Evolutionary conservation across 495 filamentous ascomycete genomes (phyloP), one percentile per base, ranked within the genome.

Genomic region (Penicillium alfredii): DNA sequence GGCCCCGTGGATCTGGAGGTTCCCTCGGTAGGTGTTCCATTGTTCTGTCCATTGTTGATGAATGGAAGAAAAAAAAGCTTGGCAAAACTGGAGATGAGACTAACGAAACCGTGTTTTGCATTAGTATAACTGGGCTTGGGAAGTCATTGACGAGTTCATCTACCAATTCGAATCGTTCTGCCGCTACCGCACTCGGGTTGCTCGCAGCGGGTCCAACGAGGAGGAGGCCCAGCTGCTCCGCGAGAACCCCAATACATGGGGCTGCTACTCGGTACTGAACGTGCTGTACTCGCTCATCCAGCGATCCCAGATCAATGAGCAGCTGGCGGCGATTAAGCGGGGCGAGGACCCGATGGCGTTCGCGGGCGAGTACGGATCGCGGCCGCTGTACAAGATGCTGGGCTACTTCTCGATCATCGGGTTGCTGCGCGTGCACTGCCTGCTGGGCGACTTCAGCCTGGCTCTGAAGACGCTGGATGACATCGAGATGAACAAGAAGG

Each of bases 161-260:
- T 98, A 98, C 74, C 92, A 98, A 64, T 98, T 98, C 74, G 96
- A 98, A 72, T 93, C 87, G 23, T 98, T 97, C 73, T 97, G 88
- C 63, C 82, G 86, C 35, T 94, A 96, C 75, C 82, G 92, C 49
- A 86, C 92, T 49, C 80, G 87, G 22, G 77, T 96, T 42, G 92
- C 92, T 40, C 77, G 86, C 52, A 85, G 86, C 53, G 84, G 73
- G 45, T 80, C 81, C 59, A 87, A 85, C 53, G 80, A 83, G 58
- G 89, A 96, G 60, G 93, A 97, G 63, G 81, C 89, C 41, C 72
- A 81, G 66, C 72, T 95, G 32, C 80, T 98, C 42, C 81, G 87
- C 45, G 92, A 97, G 49, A 94, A 93, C 68, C 90, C 89, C 20
- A 95, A 97, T 66, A 95, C 88, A 29, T 98, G 92, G 92, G 92